Evolutionary conservation across 1,284 basidiomycete species (phyloP).

Genomic region (Boletus albobrunnescens): DNA sequence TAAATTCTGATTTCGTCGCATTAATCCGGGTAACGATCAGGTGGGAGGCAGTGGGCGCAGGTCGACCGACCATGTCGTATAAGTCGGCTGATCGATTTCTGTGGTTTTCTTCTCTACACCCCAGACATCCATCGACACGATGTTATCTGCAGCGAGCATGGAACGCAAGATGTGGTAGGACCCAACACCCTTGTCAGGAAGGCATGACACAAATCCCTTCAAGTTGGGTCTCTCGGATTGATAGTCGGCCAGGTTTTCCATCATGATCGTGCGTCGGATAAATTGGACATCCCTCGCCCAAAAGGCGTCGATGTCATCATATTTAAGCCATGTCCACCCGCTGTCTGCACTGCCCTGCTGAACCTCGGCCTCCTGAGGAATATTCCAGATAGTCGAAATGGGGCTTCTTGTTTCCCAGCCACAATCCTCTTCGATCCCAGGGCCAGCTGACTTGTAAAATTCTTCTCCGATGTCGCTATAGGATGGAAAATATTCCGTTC

Average conservation of each 20-base stretch:
- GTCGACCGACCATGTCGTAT: conserved; percentile 55
- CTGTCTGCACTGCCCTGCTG: neutral
- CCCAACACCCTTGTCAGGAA: conserved; percentile 22
- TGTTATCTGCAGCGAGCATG: conserved; percentile 9
- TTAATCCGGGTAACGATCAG: conserved; percentile 52
- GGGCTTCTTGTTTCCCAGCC: conserved; percentile 49
- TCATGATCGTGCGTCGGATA: conserved; percentile 28
- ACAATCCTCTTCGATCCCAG: conserved; percentile 27
- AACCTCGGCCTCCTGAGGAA: conserved; percentile 13
- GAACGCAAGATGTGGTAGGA: conserved; percentile 16
- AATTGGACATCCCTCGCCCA: conserved; percentile 15
- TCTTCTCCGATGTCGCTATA: conserved; percentile 60
- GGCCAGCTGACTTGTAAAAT: conserved; percentile 51
- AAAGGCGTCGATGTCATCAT: conserved; percentile 14
- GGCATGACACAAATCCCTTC: conserved; percentile 17
- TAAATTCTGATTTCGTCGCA: conserved; percentile 36
- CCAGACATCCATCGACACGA: conserved; percentile 33
- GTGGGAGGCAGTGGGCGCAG: conserved; percentile 33
- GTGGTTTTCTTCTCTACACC: conserved; percentile 33
- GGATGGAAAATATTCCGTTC: conserved; percentile 44
- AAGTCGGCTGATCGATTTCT: conserved; percentile 25
- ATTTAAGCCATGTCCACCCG: conserved; percentile 26
- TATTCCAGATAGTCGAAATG: conserved; percentile 44
- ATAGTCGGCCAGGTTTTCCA: conserved; percentile 15
- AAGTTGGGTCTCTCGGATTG: conserved; percentile 8